These are phyloP conservation scores for Fusarium ambrosium DNA, from an alignment of 2,329 filamentous ascomycete genomes.

Conservation along the genomic window DNA sequence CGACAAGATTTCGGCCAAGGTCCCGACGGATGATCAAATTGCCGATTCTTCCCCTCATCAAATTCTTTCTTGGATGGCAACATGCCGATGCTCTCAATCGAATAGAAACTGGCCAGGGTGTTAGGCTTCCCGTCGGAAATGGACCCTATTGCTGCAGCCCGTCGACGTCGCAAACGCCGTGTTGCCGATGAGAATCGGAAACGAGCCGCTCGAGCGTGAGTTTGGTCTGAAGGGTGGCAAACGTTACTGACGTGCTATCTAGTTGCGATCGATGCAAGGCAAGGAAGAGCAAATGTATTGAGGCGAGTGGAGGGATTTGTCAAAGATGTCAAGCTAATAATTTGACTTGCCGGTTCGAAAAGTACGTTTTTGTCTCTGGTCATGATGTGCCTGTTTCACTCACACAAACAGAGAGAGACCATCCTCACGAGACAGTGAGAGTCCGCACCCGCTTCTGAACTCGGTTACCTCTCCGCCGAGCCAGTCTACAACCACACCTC, in stretches of 20 bases:
- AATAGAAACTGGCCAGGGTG: background rate
- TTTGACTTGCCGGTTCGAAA: constrained; percentile 40
- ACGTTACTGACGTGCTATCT: background rate
- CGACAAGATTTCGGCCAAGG: background rate
- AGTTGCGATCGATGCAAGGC: constrained; percentile 52
- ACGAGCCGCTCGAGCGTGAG: constrained; percentile 48
- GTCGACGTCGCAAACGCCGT: background rate
- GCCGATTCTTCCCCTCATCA: background rate
- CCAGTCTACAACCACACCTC: constrained; percentile 9
- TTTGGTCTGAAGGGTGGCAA: background rate
- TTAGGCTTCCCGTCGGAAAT: background rate
- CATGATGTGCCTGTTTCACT: background rate
- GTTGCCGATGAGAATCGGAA: constrained; percentile 53
- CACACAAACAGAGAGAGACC: constrained; percentile 18
- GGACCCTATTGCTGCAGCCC: background rate
- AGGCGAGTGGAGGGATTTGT: constrained; percentile 44
- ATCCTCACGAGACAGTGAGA: background rate
- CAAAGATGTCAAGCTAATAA: constrained; percentile 47
- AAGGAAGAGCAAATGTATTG: constrained; percentile 53
- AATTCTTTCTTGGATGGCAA: background rate
- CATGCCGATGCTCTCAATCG: background rate
- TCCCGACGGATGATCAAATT: background rate
- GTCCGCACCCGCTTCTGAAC: background rate
- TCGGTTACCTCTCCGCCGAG: background rate
- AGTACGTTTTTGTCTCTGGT: background rate